Evolutionary conservation across 768 basidiomycete genomes (phyloP).

Genomic region (Lentinula sp.): DNA sequence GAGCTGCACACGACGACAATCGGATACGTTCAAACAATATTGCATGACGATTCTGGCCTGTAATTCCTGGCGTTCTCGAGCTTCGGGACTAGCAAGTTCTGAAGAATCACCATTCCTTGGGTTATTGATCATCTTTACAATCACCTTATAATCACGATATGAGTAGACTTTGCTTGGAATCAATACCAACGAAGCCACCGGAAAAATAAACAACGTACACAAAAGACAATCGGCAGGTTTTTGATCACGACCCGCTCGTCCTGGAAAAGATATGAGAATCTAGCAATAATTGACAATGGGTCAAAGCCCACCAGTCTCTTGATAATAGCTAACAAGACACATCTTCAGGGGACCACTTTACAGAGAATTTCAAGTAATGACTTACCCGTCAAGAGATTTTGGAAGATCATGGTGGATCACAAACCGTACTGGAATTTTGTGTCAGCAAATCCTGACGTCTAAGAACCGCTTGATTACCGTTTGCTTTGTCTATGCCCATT

Average conservation of each 20-base stretch:
- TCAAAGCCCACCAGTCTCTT: conserved; percentile 65
- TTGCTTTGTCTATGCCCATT: conserved; percentile 91
- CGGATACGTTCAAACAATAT: conserved; percentile 75
- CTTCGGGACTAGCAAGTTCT: conserved; percentile 34
- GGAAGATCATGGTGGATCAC: conserved; percentile 88
- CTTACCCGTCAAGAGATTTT: conserved; percentile 77
- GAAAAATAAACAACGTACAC: conserved; percentile 52
- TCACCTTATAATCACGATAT: conserved; percentile 48
- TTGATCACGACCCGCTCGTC: conserved; percentile 92
- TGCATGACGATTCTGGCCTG: conserved; percentile 65
- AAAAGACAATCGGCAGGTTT: conserved; percentile 78
- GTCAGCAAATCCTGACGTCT: background rate
- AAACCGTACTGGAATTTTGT: conserved; percentile 59
- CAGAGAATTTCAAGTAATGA: background rate
- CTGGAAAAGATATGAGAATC: background rate
- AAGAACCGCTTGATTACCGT: conserved; percentile 40
- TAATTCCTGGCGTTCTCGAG: conserved; percentile 61
- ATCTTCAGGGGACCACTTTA: conserved; percentile 6
- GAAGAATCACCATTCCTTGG: conserved; percentile 32
- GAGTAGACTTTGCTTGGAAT: conserved; percentile 48
- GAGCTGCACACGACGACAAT: conserved; percentile 85
- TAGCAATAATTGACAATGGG: background rate
- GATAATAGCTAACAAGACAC: conserved; percentile 58
- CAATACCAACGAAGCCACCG: conserved; percentile 3
- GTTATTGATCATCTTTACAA: conserved; percentile 58